Evolutionary conservation across 345 rosid genomes (phyloP), one percentile per base, ranked within the genome.

Genomic region (Mangifera indica): DNA sequence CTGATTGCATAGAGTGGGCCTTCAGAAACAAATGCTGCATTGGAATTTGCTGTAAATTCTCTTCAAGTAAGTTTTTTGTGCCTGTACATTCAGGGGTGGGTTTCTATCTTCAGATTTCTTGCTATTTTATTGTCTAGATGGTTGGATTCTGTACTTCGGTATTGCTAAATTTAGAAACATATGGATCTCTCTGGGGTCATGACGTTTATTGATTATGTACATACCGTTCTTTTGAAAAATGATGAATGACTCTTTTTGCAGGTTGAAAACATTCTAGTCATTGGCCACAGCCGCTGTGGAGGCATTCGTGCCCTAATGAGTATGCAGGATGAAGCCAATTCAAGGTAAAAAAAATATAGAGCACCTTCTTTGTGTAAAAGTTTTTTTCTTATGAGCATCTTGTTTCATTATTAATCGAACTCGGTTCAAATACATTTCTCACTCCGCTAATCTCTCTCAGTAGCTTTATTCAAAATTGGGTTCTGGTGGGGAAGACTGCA

Each of bases 261-360:
- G 99, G 99, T 96, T 70, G 90, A 87, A 78, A 93, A 96, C 78
- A 86, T 96, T 77, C 83, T 96, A 68, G 86, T 96, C 17, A 59
- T 89, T 69, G 99, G 99, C 66, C 98, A 96, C 84, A 96, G 99
- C 84, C 69, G 93, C 29, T 96, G 99, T 48, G 97, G 99, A 71
- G 99, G 98, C 67, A 96, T 96, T 72, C 96, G 82, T 52, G 98
- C 98, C 26, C 91, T 96, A 57, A 93, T 96, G 99, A 79, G 91
- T 70, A 87, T 93, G 97, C 80, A 81, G 59, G 97, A 83, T 29
- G 88, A 84, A 82, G 89, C 18, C 40, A 87, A 88, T 55, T 81
- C 96, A 75, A 92, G 99, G 99, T 91, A 46, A 58, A 22, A 29
- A 29, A 57, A 54, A 15, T 53, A 32, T 32, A 64, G 29, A 52